phyloP scores from a whole-genome alignment of 352 stramenopile species.

The Globisporangium cylindrosporum region DNA sequence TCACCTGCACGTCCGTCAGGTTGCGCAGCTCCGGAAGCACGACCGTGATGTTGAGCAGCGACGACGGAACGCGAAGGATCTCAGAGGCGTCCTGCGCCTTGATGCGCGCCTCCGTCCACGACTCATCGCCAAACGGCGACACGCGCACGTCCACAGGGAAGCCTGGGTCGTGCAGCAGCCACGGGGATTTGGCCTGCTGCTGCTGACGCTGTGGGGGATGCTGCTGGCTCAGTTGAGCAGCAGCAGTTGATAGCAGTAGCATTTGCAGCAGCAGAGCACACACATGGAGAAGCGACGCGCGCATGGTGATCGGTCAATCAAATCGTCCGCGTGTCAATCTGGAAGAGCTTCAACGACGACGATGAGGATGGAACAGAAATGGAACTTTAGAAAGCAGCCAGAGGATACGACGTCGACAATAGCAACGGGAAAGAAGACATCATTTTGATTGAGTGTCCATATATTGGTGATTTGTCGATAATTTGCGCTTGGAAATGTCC shows the following conservation, averaged over 20 bases:
- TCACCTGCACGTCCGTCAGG: slow-evolving; percentile 23
- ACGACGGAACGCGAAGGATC: slow-evolving; percentile 28
- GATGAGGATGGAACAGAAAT: background rate
- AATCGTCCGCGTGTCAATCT: background rate
- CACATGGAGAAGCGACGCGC: background rate
- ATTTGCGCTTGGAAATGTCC: no score
- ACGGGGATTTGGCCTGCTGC: slow-evolving; percentile 7
- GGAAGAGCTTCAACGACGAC: background rate
- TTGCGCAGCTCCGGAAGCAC: slow-evolving; percentile 17
- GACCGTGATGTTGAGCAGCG: slow-evolving; percentile 33
- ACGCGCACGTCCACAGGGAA: slow-evolving; percentile 29
- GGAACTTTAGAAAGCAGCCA: background rate
- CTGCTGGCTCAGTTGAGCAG: background rate
- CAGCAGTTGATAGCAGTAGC: background rate
- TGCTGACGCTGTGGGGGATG: background rate
- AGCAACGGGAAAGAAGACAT: no score
- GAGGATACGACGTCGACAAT: no score
- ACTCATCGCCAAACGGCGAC: slow-evolving; percentile 33
- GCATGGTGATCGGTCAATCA: background rate
- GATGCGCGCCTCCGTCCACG: slow-evolving; percentile 16
- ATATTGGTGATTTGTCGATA: no score
- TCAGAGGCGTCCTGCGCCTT: background rate
- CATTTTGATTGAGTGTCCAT: no score
- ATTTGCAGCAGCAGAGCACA: background rate
- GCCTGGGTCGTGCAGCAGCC: slow-evolving; percentile 33